These are phyloP conservation scores for Auriscalpium microsporum DNA, from an alignment of 768 basidiomycete species.

Conservation along the genomic window DNA sequence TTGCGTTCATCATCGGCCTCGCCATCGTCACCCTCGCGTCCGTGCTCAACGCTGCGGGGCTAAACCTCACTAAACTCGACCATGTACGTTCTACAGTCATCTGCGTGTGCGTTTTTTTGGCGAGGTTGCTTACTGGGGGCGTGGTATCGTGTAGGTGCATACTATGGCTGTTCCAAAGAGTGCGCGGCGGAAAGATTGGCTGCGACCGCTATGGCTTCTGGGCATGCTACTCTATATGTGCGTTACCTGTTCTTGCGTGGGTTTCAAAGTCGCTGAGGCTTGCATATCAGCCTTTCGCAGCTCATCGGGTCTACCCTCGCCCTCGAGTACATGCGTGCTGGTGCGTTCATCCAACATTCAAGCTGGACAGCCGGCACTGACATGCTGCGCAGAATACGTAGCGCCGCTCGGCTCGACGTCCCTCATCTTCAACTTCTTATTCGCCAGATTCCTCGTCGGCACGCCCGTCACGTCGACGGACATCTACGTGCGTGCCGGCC, in stretches of 20 bases:
- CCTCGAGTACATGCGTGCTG: conserved; percentile 81
- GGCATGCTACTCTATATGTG: conserved; percentile 95
- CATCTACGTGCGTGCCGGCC: conserved; percentile 51
- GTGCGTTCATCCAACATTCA: conserved; percentile 26
- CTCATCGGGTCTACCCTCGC: conserved; percentile 83
- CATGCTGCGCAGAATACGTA: conserved; percentile 66
- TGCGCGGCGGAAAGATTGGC: conserved; percentile 65
- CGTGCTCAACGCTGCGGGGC: conserved; percentile 84
- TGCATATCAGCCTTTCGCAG: conserved; percentile 56
- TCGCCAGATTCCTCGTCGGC: conserved; percentile 82
- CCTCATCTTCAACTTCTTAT: conserved; percentile 93
- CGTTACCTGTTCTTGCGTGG: conserved; percentile 18
- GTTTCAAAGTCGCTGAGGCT: not conserved
- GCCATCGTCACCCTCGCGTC: conserved; percentile 78
- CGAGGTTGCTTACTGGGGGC: not conserved
- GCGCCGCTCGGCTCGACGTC: conserved; percentile 91
- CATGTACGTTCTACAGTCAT: conserved; percentile 45
- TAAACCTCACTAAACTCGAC: conserved; percentile 92
- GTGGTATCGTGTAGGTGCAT: conserved; percentile 39
- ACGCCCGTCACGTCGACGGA: conserved; percentile 79
- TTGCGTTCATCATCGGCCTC: conserved; percentile 78
- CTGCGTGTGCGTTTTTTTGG: not conserved
- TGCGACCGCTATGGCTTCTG: conserved; percentile 81
- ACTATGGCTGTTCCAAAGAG: conserved; percentile 71
- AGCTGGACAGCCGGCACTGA: conserved; percentile 7